A percentile compares a stretch with the other conserved stretches of the same genome.
Conservation (phyloP, 371 early-diverging fungal genomes). For the Apophysomyces sp. region DNA sequence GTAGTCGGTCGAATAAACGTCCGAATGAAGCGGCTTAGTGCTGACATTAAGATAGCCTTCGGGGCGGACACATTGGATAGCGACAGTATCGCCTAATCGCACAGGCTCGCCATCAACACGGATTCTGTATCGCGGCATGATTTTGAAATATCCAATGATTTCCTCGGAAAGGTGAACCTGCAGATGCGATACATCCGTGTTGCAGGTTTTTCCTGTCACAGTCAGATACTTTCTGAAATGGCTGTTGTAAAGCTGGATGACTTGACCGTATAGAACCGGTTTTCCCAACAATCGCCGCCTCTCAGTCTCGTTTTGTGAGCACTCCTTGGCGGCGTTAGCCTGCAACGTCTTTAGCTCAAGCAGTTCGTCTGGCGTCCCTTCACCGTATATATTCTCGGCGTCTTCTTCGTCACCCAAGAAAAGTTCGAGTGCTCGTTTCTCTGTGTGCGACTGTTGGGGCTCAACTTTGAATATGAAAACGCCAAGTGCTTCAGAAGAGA, state of each 20-base stretch:
- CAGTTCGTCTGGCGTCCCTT: constrained; percentile 26
- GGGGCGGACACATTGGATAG: constrained; percentile 51
- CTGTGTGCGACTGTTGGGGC: constrained; percentile 34
- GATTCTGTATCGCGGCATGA: constrained; percentile 56
- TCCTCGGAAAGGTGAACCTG: constrained; percentile 45
- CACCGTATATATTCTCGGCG: constrained; percentile 16
- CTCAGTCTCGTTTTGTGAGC: constrained; percentile 39
- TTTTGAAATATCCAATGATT: constrained; percentile 45
- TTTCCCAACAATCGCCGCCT: constrained; percentile 37
- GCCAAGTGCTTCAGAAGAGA: constrained; percentile 29
- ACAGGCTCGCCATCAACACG: constrained; percentile 59
- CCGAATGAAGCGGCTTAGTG: constrained; percentile 12
- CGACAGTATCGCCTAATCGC: constrained; percentile 48
- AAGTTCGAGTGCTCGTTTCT: constrained; percentile 23
- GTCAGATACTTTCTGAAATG: constrained; percentile 46
- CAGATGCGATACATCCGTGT: constrained; percentile 34
- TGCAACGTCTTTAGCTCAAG: constrained; percentile 20
- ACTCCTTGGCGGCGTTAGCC: constrained; percentile 32
- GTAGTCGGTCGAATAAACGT: constrained; percentile 16
- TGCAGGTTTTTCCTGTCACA: constrained; percentile 47
- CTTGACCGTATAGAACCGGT: constrained; percentile 53
- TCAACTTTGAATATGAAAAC: constrained; percentile 32
- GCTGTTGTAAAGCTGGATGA: constrained; percentile 50
- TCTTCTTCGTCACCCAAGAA: constrained; percentile 26
- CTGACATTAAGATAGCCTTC: constrained; percentile 50